These are phyloP conservation scores for Sclerotinia borealis DNA, from an alignment of 2,329 filamentous ascomycete genomes.

Conservation along the genomic window DNA sequence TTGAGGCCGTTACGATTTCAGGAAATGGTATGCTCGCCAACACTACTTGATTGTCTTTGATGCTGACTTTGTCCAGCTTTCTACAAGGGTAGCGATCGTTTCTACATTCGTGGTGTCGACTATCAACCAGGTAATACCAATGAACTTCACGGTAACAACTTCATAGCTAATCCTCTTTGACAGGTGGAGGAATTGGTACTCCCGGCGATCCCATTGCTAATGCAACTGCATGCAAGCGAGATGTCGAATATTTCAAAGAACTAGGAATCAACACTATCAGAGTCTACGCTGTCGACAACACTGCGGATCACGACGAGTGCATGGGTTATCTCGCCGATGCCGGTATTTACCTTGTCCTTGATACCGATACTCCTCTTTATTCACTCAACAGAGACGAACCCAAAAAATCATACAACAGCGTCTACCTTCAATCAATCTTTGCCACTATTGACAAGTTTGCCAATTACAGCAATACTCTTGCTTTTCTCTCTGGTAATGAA, in stretches of 20 bases:
- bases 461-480: slow-evolving; percentile 61
- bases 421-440: slow-evolving; percentile 66
- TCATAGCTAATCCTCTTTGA: not conserved
- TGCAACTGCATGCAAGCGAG: slow-evolving; percentile 52
- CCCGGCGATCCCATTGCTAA: slow-evolving; percentile 62
- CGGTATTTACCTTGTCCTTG: slow-evolving; percentile 67
- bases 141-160: not conserved
- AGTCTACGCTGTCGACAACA: slow-evolving; percentile 69
- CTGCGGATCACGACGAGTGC: slow-evolving; percentile 59
- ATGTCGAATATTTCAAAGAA: slow-evolving; percentile 60
- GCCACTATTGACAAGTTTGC: slow-evolving; percentile 63
- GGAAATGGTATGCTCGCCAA: slow-evolving; percentile 24
- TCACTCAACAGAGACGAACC: slow-evolving; percentile 59
- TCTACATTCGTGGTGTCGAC: slow-evolving; percentile 58
- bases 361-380: slow-evolving; percentile 65
- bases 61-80: slow-evolving; percentile 24
- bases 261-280: slow-evolving; percentile 67
- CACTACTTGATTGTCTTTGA: not conserved
- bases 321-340: slow-evolving; percentile 61
- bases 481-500: slow-evolving; percentile 57
- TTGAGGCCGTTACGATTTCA: slow-evolving; percentile 24
- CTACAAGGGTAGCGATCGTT: slow-evolving; percentile 33
- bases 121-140: slow-evolving; percentile 45
- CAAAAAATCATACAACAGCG: slow-evolving; percentile 58
- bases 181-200: slow-evolving; percentile 38